These are phyloP conservation scores for Haematococcus lacustris DNA, from an alignment of 139 green algal genomes.

Conservation along the genomic window DNA sequence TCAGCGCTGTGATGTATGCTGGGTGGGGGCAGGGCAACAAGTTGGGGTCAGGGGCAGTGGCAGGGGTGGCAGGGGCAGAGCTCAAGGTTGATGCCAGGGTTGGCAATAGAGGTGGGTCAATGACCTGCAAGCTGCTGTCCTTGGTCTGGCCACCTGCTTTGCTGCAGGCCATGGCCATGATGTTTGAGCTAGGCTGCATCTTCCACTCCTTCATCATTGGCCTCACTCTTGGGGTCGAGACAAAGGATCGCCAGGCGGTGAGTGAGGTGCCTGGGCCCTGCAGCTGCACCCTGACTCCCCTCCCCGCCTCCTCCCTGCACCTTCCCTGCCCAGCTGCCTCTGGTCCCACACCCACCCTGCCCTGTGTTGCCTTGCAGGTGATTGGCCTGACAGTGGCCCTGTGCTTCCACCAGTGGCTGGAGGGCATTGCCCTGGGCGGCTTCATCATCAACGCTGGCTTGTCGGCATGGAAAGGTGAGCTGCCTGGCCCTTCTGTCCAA, in stretches of 20 bases:
- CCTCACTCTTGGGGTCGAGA: slow-evolving; percentile 16
- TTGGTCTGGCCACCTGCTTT: too few relatives aligned
- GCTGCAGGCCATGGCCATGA: slow-evolving; percentile 10
- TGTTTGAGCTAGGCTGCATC: slow-evolving; percentile 19
- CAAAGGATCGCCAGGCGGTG: neutral
- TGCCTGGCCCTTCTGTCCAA: neutral
- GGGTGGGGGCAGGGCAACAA: too few relatives aligned
- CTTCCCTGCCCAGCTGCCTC: neutral
- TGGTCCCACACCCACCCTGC: neutral
- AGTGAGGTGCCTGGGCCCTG: neutral
- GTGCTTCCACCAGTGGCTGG: slow-evolving; percentile 15
- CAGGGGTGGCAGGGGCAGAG: neutral
- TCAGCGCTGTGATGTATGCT: too few relatives aligned
- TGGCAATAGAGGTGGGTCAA: too few relatives aligned
- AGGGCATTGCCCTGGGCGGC: slow-evolving; percentile 7
- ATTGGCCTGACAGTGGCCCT: slow-evolving; percentile 6
- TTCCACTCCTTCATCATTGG: slow-evolving; percentile 29
- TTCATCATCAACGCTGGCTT: neutral
- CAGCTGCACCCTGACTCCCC: neutral
- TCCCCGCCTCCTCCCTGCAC: neutral
- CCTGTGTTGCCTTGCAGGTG: too few relatives aligned
- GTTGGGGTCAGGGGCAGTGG: neutral
- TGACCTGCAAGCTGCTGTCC: too few relatives aligned
- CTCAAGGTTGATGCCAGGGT: neutral
- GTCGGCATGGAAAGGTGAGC: neutral